Conservation (phyloP, 352 stramenopile species). For the Phytophthora lateralis region DNA sequence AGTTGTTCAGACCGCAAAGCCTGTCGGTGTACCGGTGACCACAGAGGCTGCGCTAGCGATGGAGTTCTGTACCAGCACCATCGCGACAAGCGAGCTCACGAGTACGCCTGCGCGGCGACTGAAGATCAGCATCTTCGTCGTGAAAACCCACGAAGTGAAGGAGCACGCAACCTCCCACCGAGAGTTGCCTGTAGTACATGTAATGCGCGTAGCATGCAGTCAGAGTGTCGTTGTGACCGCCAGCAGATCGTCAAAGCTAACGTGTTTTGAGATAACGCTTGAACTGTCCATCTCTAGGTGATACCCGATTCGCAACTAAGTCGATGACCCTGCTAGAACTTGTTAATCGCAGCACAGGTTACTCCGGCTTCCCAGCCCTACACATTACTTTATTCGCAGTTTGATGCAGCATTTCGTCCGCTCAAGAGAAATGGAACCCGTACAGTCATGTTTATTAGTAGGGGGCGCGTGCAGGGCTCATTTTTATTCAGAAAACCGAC, state of each 20-base stretch:
- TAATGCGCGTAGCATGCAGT: no score
- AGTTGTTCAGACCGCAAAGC: slow-evolving; percentile 30
- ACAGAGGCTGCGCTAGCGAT: neutral
- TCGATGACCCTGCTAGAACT: neutral
- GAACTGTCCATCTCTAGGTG: neutral
- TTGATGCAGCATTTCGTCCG: no score
- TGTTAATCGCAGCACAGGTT: no score
- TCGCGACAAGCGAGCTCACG: neutral
- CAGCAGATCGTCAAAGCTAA: neutral
- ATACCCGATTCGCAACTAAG: no score
- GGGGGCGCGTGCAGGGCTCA: no score
- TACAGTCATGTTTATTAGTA: no score
- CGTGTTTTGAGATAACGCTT: neutral
- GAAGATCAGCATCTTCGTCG: neutral
- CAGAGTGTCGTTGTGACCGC: no score
- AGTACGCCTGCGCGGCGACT: neutral
- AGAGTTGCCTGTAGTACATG: neutral
- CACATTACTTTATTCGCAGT: no score
- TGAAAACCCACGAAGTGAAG: neutral
- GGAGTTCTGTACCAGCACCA: neutral
- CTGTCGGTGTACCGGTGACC: neutral
- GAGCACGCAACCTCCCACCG: neutral
- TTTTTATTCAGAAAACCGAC: no score
- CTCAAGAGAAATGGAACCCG: no score
- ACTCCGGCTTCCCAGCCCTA: no score